phyloP scores from a whole-genome alignment of 345 rosid genomes.

The Geranium rotundifolium region DNA sequence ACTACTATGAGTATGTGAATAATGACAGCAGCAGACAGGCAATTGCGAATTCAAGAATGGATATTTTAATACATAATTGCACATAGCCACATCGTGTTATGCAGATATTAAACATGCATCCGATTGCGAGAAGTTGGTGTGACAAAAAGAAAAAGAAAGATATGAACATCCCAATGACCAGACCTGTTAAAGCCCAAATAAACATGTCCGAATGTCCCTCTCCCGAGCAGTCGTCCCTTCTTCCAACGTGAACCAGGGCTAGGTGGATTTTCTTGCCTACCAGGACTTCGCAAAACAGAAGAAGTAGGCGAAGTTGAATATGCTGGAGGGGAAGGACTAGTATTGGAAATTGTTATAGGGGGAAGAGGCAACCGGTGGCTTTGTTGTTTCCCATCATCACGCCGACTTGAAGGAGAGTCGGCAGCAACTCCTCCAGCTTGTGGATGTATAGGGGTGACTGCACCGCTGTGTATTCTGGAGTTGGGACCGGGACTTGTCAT shows the following conservation, averaged over 20 bases:
- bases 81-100: no score
- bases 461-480: conserved; percentile 95
- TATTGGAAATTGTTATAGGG: conserved; percentile 51
- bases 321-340: conserved; percentile 71
- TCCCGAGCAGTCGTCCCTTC: conserved; percentile 61
- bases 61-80: no score
- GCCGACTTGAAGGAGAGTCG: conserved; percentile 61
- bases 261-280: conserved; percentile 61
- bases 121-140: no score
- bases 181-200: conserved; percentile 71
- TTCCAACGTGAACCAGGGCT: conserved; percentile 63
- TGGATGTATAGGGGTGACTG: conserved; percentile 95
- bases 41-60: background rate
- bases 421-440: conserved; percentile 61
- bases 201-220: conserved; percentile 81
- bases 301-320: conserved; percentile 89
- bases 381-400: conserved; percentile 74
- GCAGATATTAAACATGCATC: no score
- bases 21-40: background rate
- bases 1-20: background rate
- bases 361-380: conserved; percentile 93
- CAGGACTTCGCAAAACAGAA: conserved; percentile 90
- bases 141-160: no score
- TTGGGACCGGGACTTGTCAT: conserved; percentile 97
- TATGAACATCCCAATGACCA: background rate